Evolutionary conservation across 306 rosid genomes (phyloP).

Genomic region (Senna siamea): DNA sequence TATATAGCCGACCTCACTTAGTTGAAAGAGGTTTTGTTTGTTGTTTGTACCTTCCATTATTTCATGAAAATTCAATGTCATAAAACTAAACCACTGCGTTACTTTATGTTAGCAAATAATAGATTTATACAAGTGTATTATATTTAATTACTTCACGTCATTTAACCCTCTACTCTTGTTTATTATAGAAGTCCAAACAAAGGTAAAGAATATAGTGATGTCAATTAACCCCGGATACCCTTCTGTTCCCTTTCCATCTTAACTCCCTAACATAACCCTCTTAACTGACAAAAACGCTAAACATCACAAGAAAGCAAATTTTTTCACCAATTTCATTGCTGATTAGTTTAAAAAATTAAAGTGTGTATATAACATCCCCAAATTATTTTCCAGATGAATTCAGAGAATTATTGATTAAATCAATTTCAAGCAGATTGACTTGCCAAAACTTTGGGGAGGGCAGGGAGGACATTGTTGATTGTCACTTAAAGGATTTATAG

Average conservation of each 20-base stretch:
- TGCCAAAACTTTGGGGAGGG: background rate
- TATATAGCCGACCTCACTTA: too few relatives aligned
- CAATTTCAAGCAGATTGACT: background rate
- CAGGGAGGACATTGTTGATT: background rate
- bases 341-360: slow-evolving; percentile 1
- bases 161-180: background rate
- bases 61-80: background rate
- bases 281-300: slow-evolving; percentile 27
- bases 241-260: background rate
- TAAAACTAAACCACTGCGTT: background rate
- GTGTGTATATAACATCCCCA: too few relatives aligned
- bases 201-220: background rate
- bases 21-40: too few relatives aligned
- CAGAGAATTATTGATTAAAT: background rate
- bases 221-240: background rate
- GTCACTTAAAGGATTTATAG: background rate
- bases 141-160: background rate
- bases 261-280: background rate
- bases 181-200: background rate
- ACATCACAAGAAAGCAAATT: background rate
- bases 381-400: slow-evolving; percentile 22
- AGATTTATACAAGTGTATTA: background rate
- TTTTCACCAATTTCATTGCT: slow-evolving; percentile 4
- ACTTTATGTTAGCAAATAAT: background rate
- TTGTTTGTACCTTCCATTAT: background rate